These are phyloP conservation scores for Larix sibirica DNA, from an alignment of 83 land plant species.

Conservation along the genomic window DNA sequence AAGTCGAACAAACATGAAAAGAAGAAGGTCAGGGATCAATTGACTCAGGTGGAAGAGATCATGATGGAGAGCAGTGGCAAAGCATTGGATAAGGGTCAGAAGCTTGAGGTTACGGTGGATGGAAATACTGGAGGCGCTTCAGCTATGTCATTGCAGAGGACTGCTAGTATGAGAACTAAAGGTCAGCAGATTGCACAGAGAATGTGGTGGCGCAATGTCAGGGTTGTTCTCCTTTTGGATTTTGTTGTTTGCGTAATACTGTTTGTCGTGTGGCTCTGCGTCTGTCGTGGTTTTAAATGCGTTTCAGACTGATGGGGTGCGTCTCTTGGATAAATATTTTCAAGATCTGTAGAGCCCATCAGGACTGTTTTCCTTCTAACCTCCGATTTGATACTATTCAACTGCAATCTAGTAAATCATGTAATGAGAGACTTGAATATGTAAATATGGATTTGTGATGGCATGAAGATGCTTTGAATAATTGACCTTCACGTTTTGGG, in stretches of 20 bases:
- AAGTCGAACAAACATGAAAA: constrained; percentile 20
- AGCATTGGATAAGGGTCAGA: too few species aligned
- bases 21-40: constrained; percentile 30
- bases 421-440: background rate
- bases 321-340: too few species aligned
- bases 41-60: too few species aligned
- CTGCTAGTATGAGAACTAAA: constrained; percentile 29
- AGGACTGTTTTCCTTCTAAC: too few species aligned
- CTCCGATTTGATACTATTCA: too few species aligned
- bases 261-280: constrained; percentile 62
- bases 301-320: background rate
- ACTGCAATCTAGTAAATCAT: background rate
- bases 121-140: background rate
- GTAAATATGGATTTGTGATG: background rate
- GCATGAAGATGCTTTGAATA: background rate
- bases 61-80: too few species aligned
- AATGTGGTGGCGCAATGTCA: constrained; percentile 69
- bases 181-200: constrained; percentile 34
- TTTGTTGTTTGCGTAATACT: constrained; percentile 48
- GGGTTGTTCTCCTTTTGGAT: constrained; percentile 55
- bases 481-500: background rate
- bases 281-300: constrained; percentile 51
- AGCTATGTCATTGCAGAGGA: constrained; percentile 29
- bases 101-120: constrained; percentile 28
- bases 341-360: too few species aligned